Evolutionary conservation across 2,329 filamentous ascomycete species (phyloP).

Genomic region (Epichloe amarillans): DNA sequence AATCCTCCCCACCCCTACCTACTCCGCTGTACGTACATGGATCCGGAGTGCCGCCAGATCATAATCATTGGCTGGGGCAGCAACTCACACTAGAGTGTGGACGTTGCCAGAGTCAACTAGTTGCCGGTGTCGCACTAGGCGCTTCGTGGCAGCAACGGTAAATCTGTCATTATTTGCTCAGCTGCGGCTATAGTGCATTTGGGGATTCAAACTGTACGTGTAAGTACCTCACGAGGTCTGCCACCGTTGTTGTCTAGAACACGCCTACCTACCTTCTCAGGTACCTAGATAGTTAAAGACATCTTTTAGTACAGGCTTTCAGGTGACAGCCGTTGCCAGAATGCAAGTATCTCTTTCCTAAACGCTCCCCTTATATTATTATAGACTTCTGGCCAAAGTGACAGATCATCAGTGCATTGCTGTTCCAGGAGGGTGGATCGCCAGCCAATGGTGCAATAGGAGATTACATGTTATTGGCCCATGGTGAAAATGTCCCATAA

Average conservation of each 20-base stretch:
- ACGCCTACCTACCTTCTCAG: too few species aligned
- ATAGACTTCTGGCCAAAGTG: neutral
- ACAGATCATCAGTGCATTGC: neutral
- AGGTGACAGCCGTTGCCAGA: neutral
- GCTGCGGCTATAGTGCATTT: too few species aligned
- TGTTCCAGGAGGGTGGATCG: conserved; percentile 1
- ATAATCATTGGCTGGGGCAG: neutral
- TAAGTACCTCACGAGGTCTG: neutral
- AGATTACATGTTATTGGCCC: neutral
- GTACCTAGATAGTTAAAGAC: too few species aligned
- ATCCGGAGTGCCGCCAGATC: conserved; percentile 2
- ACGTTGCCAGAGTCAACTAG: neutral
- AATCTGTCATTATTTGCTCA: too few species aligned
- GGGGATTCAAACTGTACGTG: neutral
- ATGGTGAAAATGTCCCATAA: neutral
- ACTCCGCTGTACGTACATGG: neutral
- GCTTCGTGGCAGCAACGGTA: neutral
- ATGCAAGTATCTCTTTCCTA: neutral
- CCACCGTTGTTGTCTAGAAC: neutral
- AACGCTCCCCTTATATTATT: neutral
- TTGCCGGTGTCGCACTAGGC: neutral
- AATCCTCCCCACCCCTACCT: neutral
- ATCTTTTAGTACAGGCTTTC: too few species aligned
- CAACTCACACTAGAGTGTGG: neutral
- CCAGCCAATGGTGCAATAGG: neutral